phyloP scores from a whole-genome alignment of 306 rosid species.

The Castanospermum australe region DNA sequence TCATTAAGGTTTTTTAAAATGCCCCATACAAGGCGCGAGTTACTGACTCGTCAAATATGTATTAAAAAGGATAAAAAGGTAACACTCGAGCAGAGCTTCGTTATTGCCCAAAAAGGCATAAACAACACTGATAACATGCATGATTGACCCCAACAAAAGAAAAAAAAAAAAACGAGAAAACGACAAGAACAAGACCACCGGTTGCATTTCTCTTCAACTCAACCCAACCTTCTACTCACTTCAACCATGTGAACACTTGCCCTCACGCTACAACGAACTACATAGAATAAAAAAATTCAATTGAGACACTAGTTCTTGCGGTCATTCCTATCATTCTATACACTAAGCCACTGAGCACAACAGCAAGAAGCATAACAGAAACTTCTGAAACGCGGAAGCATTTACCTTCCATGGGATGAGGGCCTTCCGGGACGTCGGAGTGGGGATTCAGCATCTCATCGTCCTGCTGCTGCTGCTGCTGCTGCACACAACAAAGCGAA shows the following conservation, averaged over 20 bases:
- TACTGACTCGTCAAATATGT: too few species aligned
- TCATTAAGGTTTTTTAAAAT: too few species aligned
- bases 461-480: constrained; percentile 48
- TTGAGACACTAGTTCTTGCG: not conserved
- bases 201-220: not conserved
- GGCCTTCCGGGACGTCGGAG: constrained; percentile 44
- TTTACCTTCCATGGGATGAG: constrained; percentile 64
- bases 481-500: constrained; percentile 20
- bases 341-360: not conserved
- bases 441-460: constrained; percentile 55
- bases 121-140: not conserved
- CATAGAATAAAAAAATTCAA: not conserved
- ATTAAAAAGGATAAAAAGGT: not conserved
- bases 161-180: too few species aligned
- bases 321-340: not conserved
- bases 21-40: too few species aligned
- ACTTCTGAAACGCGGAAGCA: not conserved
- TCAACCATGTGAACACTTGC: not conserved
- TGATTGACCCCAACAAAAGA: not conserved
- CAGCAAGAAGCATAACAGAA: not conserved
- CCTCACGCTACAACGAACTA: not conserved
- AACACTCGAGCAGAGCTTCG: not conserved
- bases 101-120: not conserved
- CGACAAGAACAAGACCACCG: not conserved
- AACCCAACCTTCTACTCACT: not conserved